Percentiles rank a stretch among this genome's conserved stretches.
phyloP scores from a whole-genome alignment of 768 basidiomycete genomes.

The Suillus paluster region DNA sequence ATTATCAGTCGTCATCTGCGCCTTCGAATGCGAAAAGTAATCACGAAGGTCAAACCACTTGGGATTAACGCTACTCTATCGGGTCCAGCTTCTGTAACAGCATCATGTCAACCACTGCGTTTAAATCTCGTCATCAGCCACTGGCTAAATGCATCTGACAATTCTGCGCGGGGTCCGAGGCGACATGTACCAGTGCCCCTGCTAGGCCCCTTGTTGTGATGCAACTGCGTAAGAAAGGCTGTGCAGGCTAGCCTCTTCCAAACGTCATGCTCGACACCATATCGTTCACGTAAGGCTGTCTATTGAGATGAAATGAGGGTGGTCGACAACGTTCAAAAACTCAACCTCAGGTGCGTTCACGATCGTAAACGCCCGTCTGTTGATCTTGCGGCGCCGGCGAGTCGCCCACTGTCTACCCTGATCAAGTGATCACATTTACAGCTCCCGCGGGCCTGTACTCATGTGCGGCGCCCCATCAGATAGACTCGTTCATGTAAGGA shows the following conservation, averaged over 20 bases:
- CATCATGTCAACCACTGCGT: constrained; percentile 27
- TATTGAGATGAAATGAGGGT: constrained; percentile 5
- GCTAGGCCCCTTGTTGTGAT: constrained; percentile 24
- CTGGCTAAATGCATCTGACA: constrained; percentile 2
- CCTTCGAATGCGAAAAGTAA: background rate
- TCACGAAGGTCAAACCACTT: background rate
- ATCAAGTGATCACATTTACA: background rate
- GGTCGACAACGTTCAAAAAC: background rate
- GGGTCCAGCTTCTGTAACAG: constrained; percentile 11
- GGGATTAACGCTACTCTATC: constrained; percentile 14
- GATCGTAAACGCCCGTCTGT: background rate
- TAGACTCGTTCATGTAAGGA: constrained; percentile 6
- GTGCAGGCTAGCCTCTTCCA: constrained; percentile 18
- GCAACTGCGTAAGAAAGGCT: constrained; percentile 25
- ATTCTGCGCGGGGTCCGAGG: constrained; percentile 39
- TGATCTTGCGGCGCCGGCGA: constrained; percentile 3
- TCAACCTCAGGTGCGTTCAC: background rate
- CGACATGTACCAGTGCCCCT: constrained; percentile 28
- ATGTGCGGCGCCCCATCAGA: constrained; percentile 5
- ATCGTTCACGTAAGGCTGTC: constrained; percentile 3
- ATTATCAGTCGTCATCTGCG: background rate
- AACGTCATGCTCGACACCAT: constrained; percentile 4
- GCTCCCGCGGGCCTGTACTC: constrained; percentile 7
- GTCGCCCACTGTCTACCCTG: constrained; percentile 1
- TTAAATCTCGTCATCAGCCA: constrained; percentile 18